Evolutionary conservation across 139 green algal species (phyloP).

Genomic region (Chloropicon primus): DNA sequence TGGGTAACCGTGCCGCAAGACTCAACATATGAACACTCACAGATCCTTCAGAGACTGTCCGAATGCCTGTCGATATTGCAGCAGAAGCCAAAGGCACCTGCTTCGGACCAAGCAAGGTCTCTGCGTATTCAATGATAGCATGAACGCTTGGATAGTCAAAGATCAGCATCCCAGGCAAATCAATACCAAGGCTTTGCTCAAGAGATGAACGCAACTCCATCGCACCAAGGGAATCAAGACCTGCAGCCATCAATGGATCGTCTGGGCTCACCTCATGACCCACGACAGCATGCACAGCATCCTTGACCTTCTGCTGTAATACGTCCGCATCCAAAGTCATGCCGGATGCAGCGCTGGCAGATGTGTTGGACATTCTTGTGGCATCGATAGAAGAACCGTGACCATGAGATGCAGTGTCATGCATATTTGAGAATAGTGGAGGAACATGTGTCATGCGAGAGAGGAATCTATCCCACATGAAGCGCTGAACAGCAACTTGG

Average conservation of each 20-base stretch:
- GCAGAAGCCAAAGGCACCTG: background rate
- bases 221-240: constrained; percentile 61
- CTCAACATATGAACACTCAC: background rate
- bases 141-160: constrained; percentile 68
- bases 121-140: background rate
- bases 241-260: constrained; percentile 48
- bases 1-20: background rate
- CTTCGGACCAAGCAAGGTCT: background rate
- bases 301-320: background rate
- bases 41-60: background rate
- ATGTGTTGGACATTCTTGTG: too few species aligned
- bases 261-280: constrained; percentile 6
- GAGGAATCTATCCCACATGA: background rate
- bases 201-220: constrained; percentile 68
- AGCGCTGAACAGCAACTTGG: background rate
- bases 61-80: background rate
- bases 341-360: too few species aligned
- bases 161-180: constrained; percentile 45
- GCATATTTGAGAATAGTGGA: background rate
- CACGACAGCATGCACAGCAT: background rate
- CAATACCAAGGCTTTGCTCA: constrained; percentile 32
- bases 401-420: background rate
- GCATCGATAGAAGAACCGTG: too few species aligned
- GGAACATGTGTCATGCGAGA: background rate
- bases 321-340: background rate